A percentile compares a stretch with the other conserved stretches of the same genome.
Conservation (phyloP, 2,329 filamentous ascomycete genomes). For the Xylaria arbuscula region DNA sequence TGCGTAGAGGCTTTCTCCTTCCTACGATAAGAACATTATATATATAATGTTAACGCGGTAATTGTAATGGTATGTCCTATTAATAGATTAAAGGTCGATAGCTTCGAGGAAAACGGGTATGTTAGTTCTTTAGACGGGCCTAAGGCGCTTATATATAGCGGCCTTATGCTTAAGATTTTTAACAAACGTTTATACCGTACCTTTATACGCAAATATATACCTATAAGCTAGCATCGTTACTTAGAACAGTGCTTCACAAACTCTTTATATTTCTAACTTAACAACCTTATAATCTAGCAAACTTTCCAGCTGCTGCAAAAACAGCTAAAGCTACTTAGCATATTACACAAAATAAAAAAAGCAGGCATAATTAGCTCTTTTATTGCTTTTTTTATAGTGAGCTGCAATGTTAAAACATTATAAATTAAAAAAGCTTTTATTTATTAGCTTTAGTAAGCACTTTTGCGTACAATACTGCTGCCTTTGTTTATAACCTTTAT, state of each 20-base stretch:
- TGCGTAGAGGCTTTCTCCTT: conserved; percentile 41
- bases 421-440: conserved; percentile 7
- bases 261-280: conserved; percentile 47
- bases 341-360: conserved; percentile 10
- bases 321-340: conserved; percentile 46
- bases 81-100: conserved; percentile 51
- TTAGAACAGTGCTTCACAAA: conserved; percentile 55
- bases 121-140: conserved; percentile 50
- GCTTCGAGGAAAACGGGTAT: conserved; percentile 55
- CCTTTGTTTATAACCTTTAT: conserved; percentile 10
- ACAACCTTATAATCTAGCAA: conserved; percentile 50
- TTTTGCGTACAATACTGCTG: conserved; percentile 31
- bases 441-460: conserved; percentile 28
- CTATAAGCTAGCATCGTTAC: conserved; percentile 55
- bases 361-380: background rate
- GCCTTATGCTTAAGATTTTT: conserved; percentile 52
- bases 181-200: conserved; percentile 51
- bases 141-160: conserved; percentile 51
- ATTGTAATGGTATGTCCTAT: conserved; percentile 51
- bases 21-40: conserved; percentile 53
- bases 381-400: conserved; percentile 12
- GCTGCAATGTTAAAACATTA: conserved; percentile 14
- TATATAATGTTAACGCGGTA: conserved; percentile 49
- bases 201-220: conserved; percentile 59
- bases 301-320: conserved; percentile 48